These are phyloP conservation scores for Nakaseomyces sp. DNA, from an alignment of 1,139 yeast species.

Conservation along the genomic window DNA sequence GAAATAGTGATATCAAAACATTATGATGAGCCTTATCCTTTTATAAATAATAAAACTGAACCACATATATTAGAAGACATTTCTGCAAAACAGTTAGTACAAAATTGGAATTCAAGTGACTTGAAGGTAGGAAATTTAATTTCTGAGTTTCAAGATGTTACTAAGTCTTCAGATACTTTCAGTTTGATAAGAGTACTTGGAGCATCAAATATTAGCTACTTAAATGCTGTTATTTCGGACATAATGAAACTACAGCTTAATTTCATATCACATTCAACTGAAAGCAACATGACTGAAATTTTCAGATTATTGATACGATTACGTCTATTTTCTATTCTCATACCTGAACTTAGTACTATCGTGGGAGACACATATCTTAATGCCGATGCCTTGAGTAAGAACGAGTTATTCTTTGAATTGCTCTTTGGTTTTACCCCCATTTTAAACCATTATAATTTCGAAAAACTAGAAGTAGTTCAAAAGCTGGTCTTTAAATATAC, in stretches of 20 bases:
- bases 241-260: background rate
- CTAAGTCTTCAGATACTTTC: background rate
- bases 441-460: background rate
- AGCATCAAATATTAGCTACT: background rate
- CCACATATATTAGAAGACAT: background rate
- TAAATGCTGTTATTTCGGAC: background rate
- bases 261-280: background rate
- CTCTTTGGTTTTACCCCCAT: background rate
- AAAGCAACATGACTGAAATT: background rate
- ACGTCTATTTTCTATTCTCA: background rate
- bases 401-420: background rate
- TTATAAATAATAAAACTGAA: background rate
- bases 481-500: constrained; percentile 1
- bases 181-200: background rate
- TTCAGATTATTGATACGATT: background rate
- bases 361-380: background rate
- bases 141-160: background rate
- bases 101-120: background rate
- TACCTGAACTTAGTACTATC: background rate
- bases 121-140: background rate
- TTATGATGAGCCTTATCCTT: background rate
- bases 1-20: background rate
- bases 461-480: background rate
- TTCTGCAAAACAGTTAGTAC: background rate
- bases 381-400: background rate